A percentile compares a stretch with the other conserved stretches of the same genome.
These are phyloP conservation scores for Blastobotrys persicus DNA, from an alignment of 1,139 yeast genomes.

Conservation along the genomic window DNA sequence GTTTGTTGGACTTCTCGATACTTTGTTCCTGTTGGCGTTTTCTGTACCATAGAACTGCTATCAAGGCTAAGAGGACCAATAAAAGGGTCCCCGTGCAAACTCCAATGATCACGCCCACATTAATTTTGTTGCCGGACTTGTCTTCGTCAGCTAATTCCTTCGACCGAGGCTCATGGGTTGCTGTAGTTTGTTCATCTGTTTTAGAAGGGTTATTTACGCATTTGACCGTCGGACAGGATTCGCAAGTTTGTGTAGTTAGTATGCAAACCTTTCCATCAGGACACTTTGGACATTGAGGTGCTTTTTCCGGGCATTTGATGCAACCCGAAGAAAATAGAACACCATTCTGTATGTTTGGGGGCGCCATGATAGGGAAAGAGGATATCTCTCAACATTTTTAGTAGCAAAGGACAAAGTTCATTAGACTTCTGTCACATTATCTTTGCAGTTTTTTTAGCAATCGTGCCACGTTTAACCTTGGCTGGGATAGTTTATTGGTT, in stretches of 20 bases:
- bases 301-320: constrained; percentile 13
- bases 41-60: not conserved
- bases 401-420: too few species aligned
- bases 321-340: constrained; percentile 6
- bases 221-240: constrained; percentile 46
- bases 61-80: not conserved
- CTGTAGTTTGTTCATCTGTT: not conserved
- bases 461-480: too few species aligned
- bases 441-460: too few species aligned
- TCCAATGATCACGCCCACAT: constrained; percentile 12
- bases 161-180: not conserved
- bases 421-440: too few species aligned
- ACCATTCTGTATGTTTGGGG: not conserved
- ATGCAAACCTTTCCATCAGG: constrained; percentile 26
- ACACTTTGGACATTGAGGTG: constrained; percentile 20
- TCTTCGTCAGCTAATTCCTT: not conserved
- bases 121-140: not conserved
- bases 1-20: not conserved
- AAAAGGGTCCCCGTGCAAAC: constrained; percentile 5
- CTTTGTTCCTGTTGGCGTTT: not conserved
- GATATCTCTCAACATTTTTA: too few species aligned
- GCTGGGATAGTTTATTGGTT: too few species aligned
- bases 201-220: constrained; percentile 17
- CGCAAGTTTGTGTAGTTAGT: constrained; percentile 53
- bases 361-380: not conserved